Evolutionary conservation across 163 green algal genomes (phyloP), one percentile per base, ranked within the genome.

Genomic region (Chloromonas sp.): DNA sequence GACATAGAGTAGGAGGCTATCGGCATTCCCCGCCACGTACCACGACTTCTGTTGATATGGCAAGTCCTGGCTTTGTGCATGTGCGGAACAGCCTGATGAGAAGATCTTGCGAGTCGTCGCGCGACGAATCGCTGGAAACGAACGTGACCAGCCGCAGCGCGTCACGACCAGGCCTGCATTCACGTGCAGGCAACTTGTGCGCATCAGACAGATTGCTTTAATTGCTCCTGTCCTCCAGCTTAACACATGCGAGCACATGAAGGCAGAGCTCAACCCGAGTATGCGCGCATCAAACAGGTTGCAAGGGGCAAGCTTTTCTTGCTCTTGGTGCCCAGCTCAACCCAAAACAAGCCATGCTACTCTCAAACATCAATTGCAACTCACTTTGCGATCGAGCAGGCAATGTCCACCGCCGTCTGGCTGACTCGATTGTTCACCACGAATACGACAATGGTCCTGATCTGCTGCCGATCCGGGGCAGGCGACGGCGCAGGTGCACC

Each of bases 401-500:
- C 85, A 58, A 83, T 83, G 78, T 88, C 85, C 78, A 88, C 85
- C 0, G 85, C 85, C 13, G 79, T 36, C 0, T 83, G 78, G 14
- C 81, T 86, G 57, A 88, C 85, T 8, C 85, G 85, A 81, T 88
- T 88, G 81, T 85, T 85, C 13, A 85, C 71, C 62, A 88, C 85
- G n/a, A 88, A 88, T 66, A 88, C 85, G 15, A 88, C 85, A 70
- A 88, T 62, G 66, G 66, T 74, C 5, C 66, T 5, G 5, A 15
- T 5, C 66, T 74, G 66, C 66, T 74, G 66, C 66, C 11, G 66
- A 11, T 11, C 5, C 5, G 66, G 66, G 66, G 5, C 11, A 11
- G 66, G 5, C 5, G 5, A 5, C 5, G 66, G 5, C 5, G 66
- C 11, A 11, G 11, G 5, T 60, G 36, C 60, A 3, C 1, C 57